Percentiles rank a stretch among this genome's conserved stretches.
Conservation (phyloP, 257 asterid species). For the Gynochthodes officinalis region DNA sequence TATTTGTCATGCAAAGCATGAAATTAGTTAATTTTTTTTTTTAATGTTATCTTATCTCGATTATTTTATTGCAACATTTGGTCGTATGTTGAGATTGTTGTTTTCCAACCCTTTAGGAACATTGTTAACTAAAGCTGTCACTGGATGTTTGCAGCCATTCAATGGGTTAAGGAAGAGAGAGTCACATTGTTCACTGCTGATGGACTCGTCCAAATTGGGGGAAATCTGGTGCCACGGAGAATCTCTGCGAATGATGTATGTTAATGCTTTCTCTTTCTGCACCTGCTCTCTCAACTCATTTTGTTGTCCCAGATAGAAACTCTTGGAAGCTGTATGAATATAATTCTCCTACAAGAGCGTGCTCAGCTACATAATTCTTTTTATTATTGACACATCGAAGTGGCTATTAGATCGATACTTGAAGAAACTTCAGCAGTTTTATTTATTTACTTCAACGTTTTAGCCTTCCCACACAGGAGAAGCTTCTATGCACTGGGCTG, state of each 20-base stretch:
- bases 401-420: background rate
- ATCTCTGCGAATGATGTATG: constrained; percentile 62
- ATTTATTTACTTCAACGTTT: too few species aligned
- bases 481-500: too few species aligned
- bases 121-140: background rate
- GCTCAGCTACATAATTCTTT: background rate
- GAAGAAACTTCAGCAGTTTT: too few species aligned
- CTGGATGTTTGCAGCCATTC: constrained; percentile 47
- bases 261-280: constrained; percentile 7
- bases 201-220: constrained; percentile 90
- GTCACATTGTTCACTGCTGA: constrained; percentile 85
- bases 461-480: too few species aligned
- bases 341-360: background rate
- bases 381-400: background rate
- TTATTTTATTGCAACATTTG: background rate
- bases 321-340: background rate
- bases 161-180: constrained; percentile 84
- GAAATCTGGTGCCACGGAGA: constrained; percentile 77
- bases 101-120: background rate
- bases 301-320: background rate
- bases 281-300: background rate
- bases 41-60: background rate
- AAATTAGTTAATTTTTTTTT: too few species aligned
- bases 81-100: background rate
- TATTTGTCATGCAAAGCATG: constrained; percentile 1